Evolutionary conservation across 257 asterid species (phyloP).

Genomic region (Gentiana macrophylla): DNA sequence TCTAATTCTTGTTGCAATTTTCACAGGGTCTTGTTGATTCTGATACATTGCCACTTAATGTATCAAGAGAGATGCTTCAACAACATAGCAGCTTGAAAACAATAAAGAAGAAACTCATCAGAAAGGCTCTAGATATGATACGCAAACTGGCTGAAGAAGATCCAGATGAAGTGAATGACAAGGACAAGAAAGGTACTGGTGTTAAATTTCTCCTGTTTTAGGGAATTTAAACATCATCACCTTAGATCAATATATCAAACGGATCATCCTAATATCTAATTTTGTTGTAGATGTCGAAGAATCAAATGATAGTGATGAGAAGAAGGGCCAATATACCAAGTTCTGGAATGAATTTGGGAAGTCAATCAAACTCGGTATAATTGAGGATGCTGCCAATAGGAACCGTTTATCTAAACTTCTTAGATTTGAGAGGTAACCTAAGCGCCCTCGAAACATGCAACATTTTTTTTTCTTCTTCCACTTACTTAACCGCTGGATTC

Average conservation of each 20-base stretch:
- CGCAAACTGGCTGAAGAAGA: slow-evolving; percentile 94
- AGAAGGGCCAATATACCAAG: slow-evolving; percentile 76
- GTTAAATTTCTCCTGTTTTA: not conserved
- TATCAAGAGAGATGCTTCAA: slow-evolving; percentile 96
- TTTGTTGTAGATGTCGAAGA: slow-evolving; percentile 27
- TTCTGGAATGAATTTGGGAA: slow-evolving; percentile 97
- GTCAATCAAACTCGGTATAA: slow-evolving; percentile 85
- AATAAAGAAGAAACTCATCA: slow-evolving; percentile 88
- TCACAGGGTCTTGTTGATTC: slow-evolving; percentile 96
- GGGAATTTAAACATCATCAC: no score
- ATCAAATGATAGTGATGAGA: slow-evolving; percentile 59
- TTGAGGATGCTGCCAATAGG: slow-evolving; percentile 84
- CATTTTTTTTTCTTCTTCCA: no score
- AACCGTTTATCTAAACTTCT: slow-evolving; percentile 88
- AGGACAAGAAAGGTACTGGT: slow-evolving; percentile 52
- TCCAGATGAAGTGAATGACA: slow-evolving; percentile 70
- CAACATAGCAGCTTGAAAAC: slow-evolving; percentile 94
- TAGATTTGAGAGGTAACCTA: slow-evolving; percentile 66
- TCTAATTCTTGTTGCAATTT: not conserved
- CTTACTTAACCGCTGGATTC: no score
- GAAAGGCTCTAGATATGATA: slow-evolving; percentile 98
- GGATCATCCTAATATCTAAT: no score
- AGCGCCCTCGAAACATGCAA: no score
- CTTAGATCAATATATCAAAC: no score
- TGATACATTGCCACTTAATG: slow-evolving; percentile 89